These are phyloP conservation scores for Cercospora nicotianae DNA, from an alignment of 2,329 filamentous ascomycete species.

Conservation along the genomic window DNA sequence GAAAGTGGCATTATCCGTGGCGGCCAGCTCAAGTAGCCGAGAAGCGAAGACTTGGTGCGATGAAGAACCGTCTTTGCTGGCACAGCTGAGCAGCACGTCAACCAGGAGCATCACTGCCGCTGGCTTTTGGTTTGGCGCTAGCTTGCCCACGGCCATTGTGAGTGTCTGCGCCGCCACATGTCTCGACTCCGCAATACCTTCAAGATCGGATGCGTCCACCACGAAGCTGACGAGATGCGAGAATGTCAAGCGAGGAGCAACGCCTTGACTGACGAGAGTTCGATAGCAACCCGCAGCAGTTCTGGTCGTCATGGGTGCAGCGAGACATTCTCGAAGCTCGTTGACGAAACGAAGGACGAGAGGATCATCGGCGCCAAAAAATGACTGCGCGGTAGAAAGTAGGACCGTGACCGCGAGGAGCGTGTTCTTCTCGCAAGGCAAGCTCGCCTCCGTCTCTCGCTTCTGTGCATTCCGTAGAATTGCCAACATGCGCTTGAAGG, in stretches of 20 bases:
- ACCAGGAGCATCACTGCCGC: conserved; percentile 71
- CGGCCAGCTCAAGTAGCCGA: conserved; percentile 77
- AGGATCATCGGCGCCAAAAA: conserved; percentile 72
- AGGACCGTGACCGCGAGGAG: conserved; percentile 86
- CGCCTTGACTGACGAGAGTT: conserved; percentile 74
- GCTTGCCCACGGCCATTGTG: conserved; percentile 63
- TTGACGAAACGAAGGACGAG: conserved; percentile 73
- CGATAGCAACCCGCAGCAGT: conserved; percentile 88
- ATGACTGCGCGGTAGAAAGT: conserved; percentile 66
- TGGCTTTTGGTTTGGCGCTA: conserved; percentile 42
- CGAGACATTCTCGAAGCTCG: conserved; percentile 81
- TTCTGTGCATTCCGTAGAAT: conserved; percentile 76
- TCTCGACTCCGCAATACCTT: conserved; percentile 77
- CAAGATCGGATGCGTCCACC: conserved; percentile 59
- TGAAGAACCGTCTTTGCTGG: conserved; percentile 56
- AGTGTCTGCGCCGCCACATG: conserved; percentile 71
- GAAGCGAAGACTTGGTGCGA: conserved; percentile 71
- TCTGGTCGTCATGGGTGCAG: conserved; percentile 77
- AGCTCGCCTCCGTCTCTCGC: conserved; percentile 71
- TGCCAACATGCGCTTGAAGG: conserved; percentile 76
- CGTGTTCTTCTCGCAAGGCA: conserved; percentile 90
- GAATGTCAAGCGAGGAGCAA: conserved; percentile 65
- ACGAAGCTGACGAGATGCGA: conserved; percentile 76
- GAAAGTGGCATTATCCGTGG: conserved; percentile 71
- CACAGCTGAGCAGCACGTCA: conserved; percentile 72